Conservation (phyloP, 106 monocot genomes). For the Dioscorea zingiberensis region DNA sequence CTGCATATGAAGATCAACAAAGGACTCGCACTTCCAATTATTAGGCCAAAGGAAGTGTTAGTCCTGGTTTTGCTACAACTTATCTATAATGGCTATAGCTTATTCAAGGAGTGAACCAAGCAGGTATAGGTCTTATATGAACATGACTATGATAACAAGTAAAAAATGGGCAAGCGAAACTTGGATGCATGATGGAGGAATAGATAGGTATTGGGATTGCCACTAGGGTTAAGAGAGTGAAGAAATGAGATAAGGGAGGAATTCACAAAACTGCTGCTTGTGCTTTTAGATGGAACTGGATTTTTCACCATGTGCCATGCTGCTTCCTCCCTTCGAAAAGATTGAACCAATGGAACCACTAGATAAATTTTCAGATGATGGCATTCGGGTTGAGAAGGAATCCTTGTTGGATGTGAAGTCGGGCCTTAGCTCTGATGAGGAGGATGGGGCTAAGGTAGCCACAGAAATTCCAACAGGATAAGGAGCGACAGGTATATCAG, state of each 20-base stretch:
- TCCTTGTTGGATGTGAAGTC: constrained; percentile 33
- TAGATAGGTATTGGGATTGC: constrained; percentile 1
- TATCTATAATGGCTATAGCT: constrained; percentile 11
- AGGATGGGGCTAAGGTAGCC: constrained; percentile 54
- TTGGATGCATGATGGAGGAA: background rate
- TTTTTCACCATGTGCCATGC: constrained; percentile 13
- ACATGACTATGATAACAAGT: background rate
- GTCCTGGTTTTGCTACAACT: background rate
- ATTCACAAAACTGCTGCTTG: too few species aligned
- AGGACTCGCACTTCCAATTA: constrained; percentile 1
- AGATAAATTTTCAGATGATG: constrained; percentile 19
- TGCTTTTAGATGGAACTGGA: constrained; percentile 12
- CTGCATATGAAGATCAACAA: background rate
- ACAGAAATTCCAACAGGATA: constrained; percentile 49
- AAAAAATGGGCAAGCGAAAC: background rate
- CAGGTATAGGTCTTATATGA: background rate
- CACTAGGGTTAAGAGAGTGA: background rate
- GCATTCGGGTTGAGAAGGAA: constrained; percentile 22
- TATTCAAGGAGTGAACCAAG: constrained; percentile 1
- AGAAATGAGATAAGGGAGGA: background rate
- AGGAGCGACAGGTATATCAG: constrained; percentile 62
- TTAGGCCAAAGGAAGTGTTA: background rate
- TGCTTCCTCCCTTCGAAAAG: constrained; percentile 30
- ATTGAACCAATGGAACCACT: constrained; percentile 39
- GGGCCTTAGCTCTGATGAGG: constrained; percentile 50